phyloP scores from a whole-genome alignment of 176 grass and related monocot genomes.

The barley (Hordeum vulgare) region DNA sequence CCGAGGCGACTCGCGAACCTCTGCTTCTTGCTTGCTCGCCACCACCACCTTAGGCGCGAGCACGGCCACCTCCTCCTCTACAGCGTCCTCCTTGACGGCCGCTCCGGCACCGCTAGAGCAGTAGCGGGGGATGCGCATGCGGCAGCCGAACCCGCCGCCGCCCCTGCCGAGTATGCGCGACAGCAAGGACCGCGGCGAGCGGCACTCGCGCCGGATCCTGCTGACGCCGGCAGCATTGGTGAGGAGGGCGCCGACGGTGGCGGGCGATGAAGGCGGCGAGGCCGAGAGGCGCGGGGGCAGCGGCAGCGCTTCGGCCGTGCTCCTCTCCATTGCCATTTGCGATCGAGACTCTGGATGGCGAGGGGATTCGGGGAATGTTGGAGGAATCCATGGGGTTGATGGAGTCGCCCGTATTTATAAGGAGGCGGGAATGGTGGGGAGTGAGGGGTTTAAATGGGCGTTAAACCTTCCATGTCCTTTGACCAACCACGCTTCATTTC shows the following conservation, averaged over 20 bases:
- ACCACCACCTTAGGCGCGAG: not conserved
- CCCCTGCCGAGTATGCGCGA: constrained; percentile 38
- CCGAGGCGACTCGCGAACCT: not conserved
- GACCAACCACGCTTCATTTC: not conserved
- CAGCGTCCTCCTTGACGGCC: not conserved
- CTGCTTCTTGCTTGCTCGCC: not conserved
- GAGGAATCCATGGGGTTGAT: not conserved
- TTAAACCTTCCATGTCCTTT: not conserved
- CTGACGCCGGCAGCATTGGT: not conserved
- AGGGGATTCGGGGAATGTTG: not conserved
- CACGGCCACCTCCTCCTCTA: not conserved
- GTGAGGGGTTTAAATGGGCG: not conserved
- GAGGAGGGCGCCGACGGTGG: constrained; percentile 26
- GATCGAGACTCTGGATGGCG: not conserved
- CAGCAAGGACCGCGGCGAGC: constrained; percentile 32
- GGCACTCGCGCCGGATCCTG: not conserved
- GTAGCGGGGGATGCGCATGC: constrained; percentile 23
- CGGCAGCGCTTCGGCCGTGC: not conserved
- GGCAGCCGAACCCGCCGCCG: constrained; percentile 23
- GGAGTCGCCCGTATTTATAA: not conserved
- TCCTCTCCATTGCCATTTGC: constrained; percentile 9
- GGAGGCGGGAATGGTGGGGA: not conserved
- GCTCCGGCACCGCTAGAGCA: constrained; percentile 8
- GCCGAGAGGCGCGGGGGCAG: not conserved
- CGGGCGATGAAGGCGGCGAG: constrained; percentile 3